Conservation (phyloP, 2,329 filamentous ascomycete species). For the Fusarium foetens region DNA sequence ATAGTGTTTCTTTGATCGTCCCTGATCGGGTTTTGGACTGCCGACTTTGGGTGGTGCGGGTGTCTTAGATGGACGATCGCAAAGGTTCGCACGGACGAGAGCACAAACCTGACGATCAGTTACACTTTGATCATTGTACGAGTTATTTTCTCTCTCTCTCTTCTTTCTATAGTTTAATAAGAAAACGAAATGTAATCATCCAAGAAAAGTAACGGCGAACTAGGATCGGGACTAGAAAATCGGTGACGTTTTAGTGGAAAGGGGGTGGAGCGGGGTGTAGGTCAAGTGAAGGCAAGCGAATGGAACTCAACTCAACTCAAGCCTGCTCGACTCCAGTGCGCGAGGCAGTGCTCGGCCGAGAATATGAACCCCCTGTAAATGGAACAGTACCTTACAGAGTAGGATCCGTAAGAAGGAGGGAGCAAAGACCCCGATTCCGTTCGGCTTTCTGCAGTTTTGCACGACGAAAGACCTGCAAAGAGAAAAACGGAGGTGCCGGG, state of each 20-base stretch:
- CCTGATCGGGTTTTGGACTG: neutral
- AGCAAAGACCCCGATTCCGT: slow-evolving; percentile 8
- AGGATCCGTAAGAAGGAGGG: neutral
- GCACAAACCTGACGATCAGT: slow-evolving; percentile 9
- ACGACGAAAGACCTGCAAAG: neutral
- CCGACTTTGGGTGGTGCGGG: slow-evolving; percentile 1
- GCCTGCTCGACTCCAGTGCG: neutral
- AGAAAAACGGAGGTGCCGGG: slow-evolving; percentile 16
- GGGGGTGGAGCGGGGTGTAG: slow-evolving; percentile 1
- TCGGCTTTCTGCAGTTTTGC: neutral
- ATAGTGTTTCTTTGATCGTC: slow-evolving; percentile 6
- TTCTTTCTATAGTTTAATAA: slow-evolving; percentile 8
- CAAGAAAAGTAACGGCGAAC: slow-evolving; percentile 8
- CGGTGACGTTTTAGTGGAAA: slow-evolving; percentile 30
- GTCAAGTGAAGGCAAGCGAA: neutral
- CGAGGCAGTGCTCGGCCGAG: slow-evolving; percentile 43
- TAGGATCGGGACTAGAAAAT: slow-evolving; percentile 31
- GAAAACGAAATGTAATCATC: slow-evolving; percentile 19
- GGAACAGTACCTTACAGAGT: neutral
- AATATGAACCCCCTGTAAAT: slow-evolving; percentile 14
- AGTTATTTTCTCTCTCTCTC: neutral
- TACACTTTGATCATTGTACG: neutral
- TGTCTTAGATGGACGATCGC: slow-evolving; percentile 9
- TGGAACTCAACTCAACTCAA: neutral
- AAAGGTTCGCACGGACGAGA: slow-evolving; percentile 15